Base-by-base conservation (phyloP, 2,329 filamentous ascomycete genomes). In the Aureobasidium pullulans region DNA sequence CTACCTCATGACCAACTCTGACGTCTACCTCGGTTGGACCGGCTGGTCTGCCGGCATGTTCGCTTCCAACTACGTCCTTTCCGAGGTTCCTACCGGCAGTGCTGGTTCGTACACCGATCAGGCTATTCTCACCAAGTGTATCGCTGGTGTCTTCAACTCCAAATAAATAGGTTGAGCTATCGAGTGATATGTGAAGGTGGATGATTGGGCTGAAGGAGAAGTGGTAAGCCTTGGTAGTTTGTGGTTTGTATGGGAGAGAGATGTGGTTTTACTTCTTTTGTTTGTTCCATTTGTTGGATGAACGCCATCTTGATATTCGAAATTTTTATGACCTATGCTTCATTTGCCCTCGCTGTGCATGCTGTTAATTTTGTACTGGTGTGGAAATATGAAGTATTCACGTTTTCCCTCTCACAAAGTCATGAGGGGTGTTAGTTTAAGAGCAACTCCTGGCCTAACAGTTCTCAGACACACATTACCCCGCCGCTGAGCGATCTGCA, bases 1-100 rank as follows among this genome's bases (percentile, higher is more conserved):
- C 50, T 70, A 69, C 56, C 61, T 70, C 43, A 67, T 68, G 46
- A 69, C 69, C 54, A 60, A 63, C 57, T 62, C 59, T 19, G 68
- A 71, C 60, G 69, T 71, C 29, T 70, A 64, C 61, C 63, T 71
- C 11, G 69, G 69, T 16, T 71, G 68, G 68, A 65, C 64, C 4
- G 67, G 67, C 11, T 71, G 69, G 69, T 64, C 66, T 29, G 69
- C 69, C n/a, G 69, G 69, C 16, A 64, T 58, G 50, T 71, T 71
- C 49, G 66, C 62, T 40, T 43, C 64, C 4, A 62, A 52, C 36
- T 71, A 71, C 59, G 65, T 61, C 31, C 60, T 71, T n/a, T 54
- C 64, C 7, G 66, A 68, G 64, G 69, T 66, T 6, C 69, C 69
- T 8, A 62, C 48, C 16, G 50, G 60, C 40, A 65, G 59, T 42